Evolutionary conservation across 768 basidiomycete species (phyloP), one percentile per base, ranked within the genome.

Genomic region (Phaffia tasmanica): DNA sequence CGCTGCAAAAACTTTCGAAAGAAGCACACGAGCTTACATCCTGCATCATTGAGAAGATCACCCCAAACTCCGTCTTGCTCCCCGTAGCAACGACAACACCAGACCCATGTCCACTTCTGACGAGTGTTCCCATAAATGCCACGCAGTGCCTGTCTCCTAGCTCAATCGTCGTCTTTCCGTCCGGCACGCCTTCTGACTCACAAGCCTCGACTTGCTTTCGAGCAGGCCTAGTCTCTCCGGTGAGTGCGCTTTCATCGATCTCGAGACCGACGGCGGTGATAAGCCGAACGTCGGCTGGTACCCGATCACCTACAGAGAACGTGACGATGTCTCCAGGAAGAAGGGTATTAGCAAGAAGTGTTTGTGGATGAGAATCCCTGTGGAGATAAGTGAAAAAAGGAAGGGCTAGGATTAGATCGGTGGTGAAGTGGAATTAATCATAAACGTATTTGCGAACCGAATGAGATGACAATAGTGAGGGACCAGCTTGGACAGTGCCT

Each of bases 41-140:
- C 76, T 95, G 91, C 89, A 97, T 90, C 90, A 95, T 94, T 18
- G 86, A 84, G 74, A 97, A 97, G 68, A 97, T 89, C 65, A 94
- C 85, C 30, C 93, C 93, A 76, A 98, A 94, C 74, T 98, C 93
- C 0, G 90, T 94, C 69, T 87, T 83, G 15, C 83, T 80, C 1
- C 93, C 87, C 1, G 83, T 89, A 0, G 83, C 89, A 56, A 98
- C 87, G 6, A 93, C 90, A 50, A 97, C 79, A 7, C 94, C 93
- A 49, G 82, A 79, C 0, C 91, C 93, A 62, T 88, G 80, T 7
- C 88, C 58, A 74, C 86, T 93, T 67, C 92, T 81, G 6, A 97
- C 91, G 53, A 97, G 77, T 1, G 93, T 95, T 8, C 93, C 93
- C 94, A 97, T 94, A 73, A 91, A 93, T 8, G 85, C 94, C 50